phyloP scores from a whole-genome alignment of 345 rosid species.

The Carallia brachiata region DNA sequence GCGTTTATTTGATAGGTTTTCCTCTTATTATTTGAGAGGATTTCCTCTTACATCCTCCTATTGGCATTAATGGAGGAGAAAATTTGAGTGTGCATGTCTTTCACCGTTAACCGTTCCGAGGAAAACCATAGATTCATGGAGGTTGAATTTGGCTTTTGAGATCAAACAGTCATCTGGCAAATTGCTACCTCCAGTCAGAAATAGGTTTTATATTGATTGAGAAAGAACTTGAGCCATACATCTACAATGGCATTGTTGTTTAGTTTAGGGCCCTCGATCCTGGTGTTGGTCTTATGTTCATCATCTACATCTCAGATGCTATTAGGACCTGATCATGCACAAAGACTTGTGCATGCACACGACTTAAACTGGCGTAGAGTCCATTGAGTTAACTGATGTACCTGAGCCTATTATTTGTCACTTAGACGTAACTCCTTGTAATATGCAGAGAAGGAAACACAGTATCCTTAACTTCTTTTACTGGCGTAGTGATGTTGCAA shows the following conservation, averaged over 20 bases:
- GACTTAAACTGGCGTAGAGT: not conserved
- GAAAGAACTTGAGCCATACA: not conserved
- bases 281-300: not conserved
- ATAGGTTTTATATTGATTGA: constrained; percentile 75
- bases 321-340: not conserved
- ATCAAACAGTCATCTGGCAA: constrained; percentile 53
- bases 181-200: constrained; percentile 43
- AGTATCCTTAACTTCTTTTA: no score
- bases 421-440: no score
- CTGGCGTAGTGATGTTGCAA: no score
- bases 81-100: constrained; percentile 43
- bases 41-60: constrained; percentile 44
- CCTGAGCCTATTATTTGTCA: not conserved
- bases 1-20: constrained; percentile 56
- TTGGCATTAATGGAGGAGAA: constrained; percentile 53
- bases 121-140: constrained; percentile 91
- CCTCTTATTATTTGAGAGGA: not conserved
- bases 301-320: not conserved
- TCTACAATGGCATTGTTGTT: not conserved
- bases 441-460: no score
- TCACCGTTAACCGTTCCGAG: constrained; percentile 75
- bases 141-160: constrained; percentile 61
- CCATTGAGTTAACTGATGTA: not conserved
- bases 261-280: not conserved
- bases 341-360: not conserved